Base-by-base conservation (phyloP, 139 green algal species). In the Chlorella sp. region DNA sequence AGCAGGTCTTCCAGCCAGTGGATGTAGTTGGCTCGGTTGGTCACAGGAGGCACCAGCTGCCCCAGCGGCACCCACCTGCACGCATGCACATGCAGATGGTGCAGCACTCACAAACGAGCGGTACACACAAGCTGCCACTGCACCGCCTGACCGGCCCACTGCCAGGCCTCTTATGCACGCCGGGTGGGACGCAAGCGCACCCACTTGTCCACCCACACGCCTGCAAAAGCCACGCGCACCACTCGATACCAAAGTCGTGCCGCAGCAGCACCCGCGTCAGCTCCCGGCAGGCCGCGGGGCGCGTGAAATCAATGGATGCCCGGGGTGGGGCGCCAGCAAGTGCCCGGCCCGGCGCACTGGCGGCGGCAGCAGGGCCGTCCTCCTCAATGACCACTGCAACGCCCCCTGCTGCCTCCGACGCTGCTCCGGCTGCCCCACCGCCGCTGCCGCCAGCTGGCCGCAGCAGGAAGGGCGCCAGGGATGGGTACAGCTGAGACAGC, bases 1-100 rank as follows among this genome's bases (percentile, higher is more conserved):
- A 99, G 87, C 88, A 99, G 87, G 82, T 98, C 93, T 6, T 95
- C n/a, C 22, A 99, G 38, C 96, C 96, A 99, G 86, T 95, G 91
- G 11, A 99, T 87, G 90, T 99, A 99, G 89, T 98, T 98, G 70
- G 86, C 85, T 3, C 97, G 84, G 85, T 97, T 97, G 67, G 97
- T 91, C 4, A 98, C 69, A 0, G 95, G 92, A 7, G 95, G 94
- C 32, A 98, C 92, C 44, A 99, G 91, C 64, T 97, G 91, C 1
- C 95, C 94, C 26, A 91, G 79, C 22, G 94, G 93, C 60, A 99
- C 72, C 44, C 65, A 88, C 51, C 51, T 60, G 51, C 51, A 60
- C 51, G n/a, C n/a, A n/a, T n/a, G n/a, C n/a, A n/a, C n/a, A n/a
- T n/a, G n/a, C n/a, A n/a, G n/a, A n/a, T n/a, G n/a, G n/a, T n/a